A percentile compares a stretch with the other conserved stretches of the same genome.
phyloP scores from a whole-genome alignment of 2,329 filamentous ascomycete species.

The Amylocarpus encephaloides region DNA sequence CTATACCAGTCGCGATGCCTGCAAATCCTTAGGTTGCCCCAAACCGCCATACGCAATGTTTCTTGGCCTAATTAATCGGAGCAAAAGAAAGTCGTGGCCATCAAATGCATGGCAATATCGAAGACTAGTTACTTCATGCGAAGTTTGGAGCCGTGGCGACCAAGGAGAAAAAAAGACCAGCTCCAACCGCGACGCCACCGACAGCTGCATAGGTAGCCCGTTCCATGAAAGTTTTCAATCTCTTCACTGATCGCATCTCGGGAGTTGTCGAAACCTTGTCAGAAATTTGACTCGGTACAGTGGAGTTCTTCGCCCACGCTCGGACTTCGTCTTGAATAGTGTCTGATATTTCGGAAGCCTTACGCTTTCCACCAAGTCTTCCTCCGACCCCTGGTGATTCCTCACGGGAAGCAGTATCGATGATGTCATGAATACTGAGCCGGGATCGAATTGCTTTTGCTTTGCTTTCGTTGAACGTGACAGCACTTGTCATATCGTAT shows the following conservation, averaged over 20 bases:
- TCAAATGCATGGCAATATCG: background rate
- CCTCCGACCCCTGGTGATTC: background rate
- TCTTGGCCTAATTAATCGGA: constrained; percentile 6
- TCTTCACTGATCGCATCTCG: constrained; percentile 26
- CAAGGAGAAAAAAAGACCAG: constrained; percentile 33
- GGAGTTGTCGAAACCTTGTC: background rate
- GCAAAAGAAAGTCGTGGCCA: background rate
- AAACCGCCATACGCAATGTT: constrained; percentile 2
- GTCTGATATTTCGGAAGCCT: constrained; percentile 28
- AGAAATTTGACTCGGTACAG: background rate
- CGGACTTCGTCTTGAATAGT: constrained; percentile 23
- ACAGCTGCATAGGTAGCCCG: constrained; percentile 30
- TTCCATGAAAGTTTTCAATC: constrained; percentile 24
- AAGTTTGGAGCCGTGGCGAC: constrained; percentile 35
- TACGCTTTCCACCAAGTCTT: constrained; percentile 23
- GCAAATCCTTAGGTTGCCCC: too few species aligned
- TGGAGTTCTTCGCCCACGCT: constrained; percentile 17
- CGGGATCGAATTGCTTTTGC: constrained; percentile 19
- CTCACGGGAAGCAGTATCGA: constrained; percentile 17
- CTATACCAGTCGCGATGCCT: too few species aligned
- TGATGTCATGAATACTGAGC: constrained; percentile 29
- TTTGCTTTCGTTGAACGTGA: constrained; percentile 24
- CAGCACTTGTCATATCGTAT: constrained; percentile 29
- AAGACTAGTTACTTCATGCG: constrained; percentile 11
- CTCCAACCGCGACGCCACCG: constrained; percentile 33